Percentiles rank a stretch among this genome's conserved stretches.
Conservation (phyloP, 2,329 filamentous ascomycete species). For the Berkeleyomyces basicola region DNA sequence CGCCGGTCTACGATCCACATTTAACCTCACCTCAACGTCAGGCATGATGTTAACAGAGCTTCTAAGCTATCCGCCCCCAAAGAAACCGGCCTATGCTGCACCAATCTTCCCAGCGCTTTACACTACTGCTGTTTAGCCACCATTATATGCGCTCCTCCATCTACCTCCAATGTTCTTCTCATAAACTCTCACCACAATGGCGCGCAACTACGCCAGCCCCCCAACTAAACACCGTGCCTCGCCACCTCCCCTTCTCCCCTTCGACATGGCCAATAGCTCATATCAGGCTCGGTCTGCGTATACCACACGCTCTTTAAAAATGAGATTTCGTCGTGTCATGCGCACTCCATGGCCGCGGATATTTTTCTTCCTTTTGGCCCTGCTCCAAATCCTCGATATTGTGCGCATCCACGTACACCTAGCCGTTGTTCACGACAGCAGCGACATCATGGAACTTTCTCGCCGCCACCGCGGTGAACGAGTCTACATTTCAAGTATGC, state of each 20-base stretch:
- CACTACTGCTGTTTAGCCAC: neutral
- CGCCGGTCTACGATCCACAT: neutral
- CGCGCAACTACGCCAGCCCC: neutral
- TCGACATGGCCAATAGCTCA: slow-evolving; percentile 6
- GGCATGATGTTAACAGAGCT: neutral
- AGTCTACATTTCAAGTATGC: slow-evolving; percentile 53
- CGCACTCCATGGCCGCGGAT: slow-evolving; percentile 23
- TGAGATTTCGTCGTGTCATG: slow-evolving; percentile 24
- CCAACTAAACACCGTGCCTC: slow-evolving; percentile 8
- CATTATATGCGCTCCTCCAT: neutral
- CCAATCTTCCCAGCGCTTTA: neutral
- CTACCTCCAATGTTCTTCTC: neutral
- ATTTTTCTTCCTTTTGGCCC: slow-evolving; percentile 21
- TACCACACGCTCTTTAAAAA: slow-evolving; percentile 13
- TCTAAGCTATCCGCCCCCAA: neutral
- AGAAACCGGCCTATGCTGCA: no score
- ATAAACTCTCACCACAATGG: slow-evolving; percentile 2
- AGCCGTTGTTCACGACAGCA: slow-evolving; percentile 6
- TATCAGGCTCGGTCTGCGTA: slow-evolving; percentile 4
- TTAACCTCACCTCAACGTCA: slow-evolving; percentile 1
- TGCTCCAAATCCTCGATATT: slow-evolving; percentile 25
- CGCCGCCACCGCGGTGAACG: slow-evolving; percentile 21
- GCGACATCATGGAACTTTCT: slow-evolving; percentile 9
- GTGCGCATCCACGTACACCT: slow-evolving; percentile 24
- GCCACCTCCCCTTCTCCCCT: slow-evolving; percentile 11